Evolutionary conservation across 2,329 filamentous ascomycete genomes (phyloP), one percentile per base, ranked within the genome.

Genomic region (Talaromyces pinophilus): DNA sequence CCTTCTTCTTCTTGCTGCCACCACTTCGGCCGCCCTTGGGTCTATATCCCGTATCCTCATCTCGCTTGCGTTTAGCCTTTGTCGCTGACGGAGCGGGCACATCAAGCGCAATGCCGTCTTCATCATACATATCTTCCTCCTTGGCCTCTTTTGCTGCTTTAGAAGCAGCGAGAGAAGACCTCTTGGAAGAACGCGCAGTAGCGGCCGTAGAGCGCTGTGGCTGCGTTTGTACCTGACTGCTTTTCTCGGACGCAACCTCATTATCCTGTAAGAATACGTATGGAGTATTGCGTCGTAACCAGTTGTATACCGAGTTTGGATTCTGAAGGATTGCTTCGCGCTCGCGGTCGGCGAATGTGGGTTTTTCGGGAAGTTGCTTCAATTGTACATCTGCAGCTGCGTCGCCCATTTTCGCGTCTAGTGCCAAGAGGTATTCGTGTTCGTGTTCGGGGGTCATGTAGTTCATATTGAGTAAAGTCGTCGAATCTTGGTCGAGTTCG

Each of bases 281-380:
- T 2, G 93, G 91, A 67, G 92, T 89, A 78, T 97, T 86, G 75
- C 92, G 89, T 69, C 92, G 87, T 13, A 99, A 86, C 95, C 95
- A 99, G 78, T 96, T 97, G 81, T 96, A 96, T 2, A 97, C 93
- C 67, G 92, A 96, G 50, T 92, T 91, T 0, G 93, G 93, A 76
- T 98, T 98, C 62, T 86, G 86, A 28, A 92, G 78, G 33, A 85
- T 83, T 60, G 85, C 76, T 65, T 86, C 84, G 75, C 79, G 84
- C 78, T 82, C 85, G 67, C 80, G 79, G 64, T 88, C 84, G 52
- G 83, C 77, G 62, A 87, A 82, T 4, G 74, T 73, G 8, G 75
- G 74, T 52, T 76, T 76, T 33, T 78, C 76, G 1, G 77, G 74
- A 15, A 74, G 72, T 38, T 72, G 76, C 65, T 75, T 76, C 6